Evolutionary conservation across 352 stramenopile genomes (phyloP).

Genomic region (Phytophthora multivora): DNA sequence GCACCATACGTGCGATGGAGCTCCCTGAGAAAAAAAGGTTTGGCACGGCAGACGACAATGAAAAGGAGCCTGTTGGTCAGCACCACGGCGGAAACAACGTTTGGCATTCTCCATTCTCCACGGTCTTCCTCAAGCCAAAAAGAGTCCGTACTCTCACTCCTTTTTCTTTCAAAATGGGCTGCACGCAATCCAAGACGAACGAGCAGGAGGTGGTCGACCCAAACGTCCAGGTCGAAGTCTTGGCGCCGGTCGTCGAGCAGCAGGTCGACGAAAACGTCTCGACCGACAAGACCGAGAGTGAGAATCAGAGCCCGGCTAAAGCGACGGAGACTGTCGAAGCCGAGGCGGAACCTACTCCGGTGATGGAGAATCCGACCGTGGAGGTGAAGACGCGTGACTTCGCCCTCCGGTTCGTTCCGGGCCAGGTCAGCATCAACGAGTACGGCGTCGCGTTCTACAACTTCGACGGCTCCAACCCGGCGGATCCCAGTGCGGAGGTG

Average conservation of each 20-base stretch:
- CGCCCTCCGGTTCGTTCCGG: constrained; percentile 43
- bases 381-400: constrained; percentile 26
- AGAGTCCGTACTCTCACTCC: constrained; percentile 5
- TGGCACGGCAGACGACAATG: constrained; percentile 4
- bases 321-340: constrained; percentile 3
- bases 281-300: not conserved
- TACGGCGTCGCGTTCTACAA: constrained; percentile 68
- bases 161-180: constrained; percentile 48
- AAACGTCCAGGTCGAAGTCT: constrained; percentile 2
- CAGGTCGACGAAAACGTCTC: not conserved
- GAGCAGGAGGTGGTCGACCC: constrained; percentile 45
- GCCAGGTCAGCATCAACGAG: constrained; percentile 52
- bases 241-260: not conserved
- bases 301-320: not conserved
- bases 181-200: constrained; percentile 61
- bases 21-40: constrained; percentile 10
- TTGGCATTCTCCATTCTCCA: constrained; percentile 24
- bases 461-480: constrained; percentile 49
- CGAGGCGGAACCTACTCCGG: constrained; percentile 17
- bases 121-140: constrained; percentile 10
- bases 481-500: constrained; percentile 47
- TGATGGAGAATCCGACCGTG: constrained; percentile 13
- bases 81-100: not conserved
- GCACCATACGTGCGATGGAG: constrained; percentile 1
- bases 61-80: not conserved